A percentile compares a stretch with the other conserved stretches of the same genome.
These are phyloP conservation scores for Globisporangium nagaii DNA, from an alignment of 352 stramenopile genomes.

Conservation along the genomic window DNA sequence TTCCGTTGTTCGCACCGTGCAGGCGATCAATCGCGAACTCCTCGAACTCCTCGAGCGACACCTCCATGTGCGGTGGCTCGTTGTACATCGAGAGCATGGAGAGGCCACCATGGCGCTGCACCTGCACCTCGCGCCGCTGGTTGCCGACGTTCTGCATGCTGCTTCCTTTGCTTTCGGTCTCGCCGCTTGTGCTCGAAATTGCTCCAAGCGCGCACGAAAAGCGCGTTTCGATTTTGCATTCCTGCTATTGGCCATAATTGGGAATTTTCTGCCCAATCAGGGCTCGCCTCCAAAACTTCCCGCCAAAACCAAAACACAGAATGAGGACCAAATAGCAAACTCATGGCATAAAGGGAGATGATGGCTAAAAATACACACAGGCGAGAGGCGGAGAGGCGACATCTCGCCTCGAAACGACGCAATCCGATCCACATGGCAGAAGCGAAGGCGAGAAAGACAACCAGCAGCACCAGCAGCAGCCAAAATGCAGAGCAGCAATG, in stretches of 20 bases:
- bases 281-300: too few species aligned
- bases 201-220: too few species aligned
- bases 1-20: constrained; percentile 48
- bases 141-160: constrained; percentile 85
- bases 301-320: too few species aligned
- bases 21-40: constrained; percentile 96
- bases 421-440: not conserved
- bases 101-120: constrained; percentile 28
- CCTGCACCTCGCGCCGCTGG: constrained; percentile 46
- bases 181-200: not conserved
- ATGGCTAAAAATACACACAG: not conserved
- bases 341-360: too few species aligned
- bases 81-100: constrained; percentile 93
- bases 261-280: too few species aligned
- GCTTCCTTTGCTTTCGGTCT: not conserved
- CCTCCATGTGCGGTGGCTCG: constrained; percentile 90
- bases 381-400: not conserved
- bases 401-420: constrained; percentile 5
- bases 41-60: constrained; percentile 98
- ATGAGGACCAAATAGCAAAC: too few species aligned
- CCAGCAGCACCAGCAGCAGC: not conserved
- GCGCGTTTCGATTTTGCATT: too few species aligned
- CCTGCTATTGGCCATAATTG: not conserved
- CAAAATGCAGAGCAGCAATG: not conserved
- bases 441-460: constrained; percentile 3